These are phyloP conservation scores for Lithohypha guttulata DNA, from an alignment of 2,329 filamentous ascomycete species.

Conservation along the genomic window DNA sequence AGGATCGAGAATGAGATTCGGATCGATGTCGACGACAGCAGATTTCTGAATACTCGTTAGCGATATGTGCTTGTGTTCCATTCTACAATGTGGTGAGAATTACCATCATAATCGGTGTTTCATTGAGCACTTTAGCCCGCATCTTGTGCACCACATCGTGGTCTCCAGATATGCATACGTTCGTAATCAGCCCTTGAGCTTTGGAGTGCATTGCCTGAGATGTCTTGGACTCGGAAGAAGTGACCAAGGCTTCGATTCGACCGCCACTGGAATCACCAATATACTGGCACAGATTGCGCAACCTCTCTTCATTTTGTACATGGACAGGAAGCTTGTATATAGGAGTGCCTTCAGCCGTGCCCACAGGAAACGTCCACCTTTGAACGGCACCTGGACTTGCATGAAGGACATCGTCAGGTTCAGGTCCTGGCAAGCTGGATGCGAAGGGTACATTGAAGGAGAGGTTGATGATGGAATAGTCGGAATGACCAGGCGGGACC, in stretches of 20 bases:
- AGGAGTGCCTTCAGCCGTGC: conserved; percentile 70
- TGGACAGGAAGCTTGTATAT: conserved; percentile 89
- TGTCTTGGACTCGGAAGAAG: conserved; percentile 67
- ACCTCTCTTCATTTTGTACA: conserved; percentile 67
- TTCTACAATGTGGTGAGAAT: conserved; percentile 12
- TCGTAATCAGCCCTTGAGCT: conserved; percentile 58
- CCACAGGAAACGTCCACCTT: conserved; percentile 87
- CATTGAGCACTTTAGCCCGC: conserved; percentile 78
- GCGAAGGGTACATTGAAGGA: conserved; percentile 97
- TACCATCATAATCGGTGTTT: conserved; percentile 87
- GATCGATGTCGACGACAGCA: conserved; percentile 86
- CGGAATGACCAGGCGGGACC: conserved; percentile 56
- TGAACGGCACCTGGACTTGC: conserved; percentile 78
- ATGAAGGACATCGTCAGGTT: conserved; percentile 89
- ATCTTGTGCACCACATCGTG: conserved; percentile 82
- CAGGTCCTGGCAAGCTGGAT: conserved; percentile 81
- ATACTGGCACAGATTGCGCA: conserved; percentile 70
- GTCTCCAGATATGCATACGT: conserved; percentile 81
- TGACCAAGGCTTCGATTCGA: conserved; percentile 72
- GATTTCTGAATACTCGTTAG: conserved; percentile 53
- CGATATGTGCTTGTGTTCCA: conserved; percentile 15
- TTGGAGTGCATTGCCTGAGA: conserved; percentile 38
- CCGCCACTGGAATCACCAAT: conserved; percentile 59
- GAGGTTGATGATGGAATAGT: conserved; percentile 73
- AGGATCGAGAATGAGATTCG: conserved; percentile 75